A percentile compares a stretch with the other conserved stretches of the same genome.
phyloP scores from a whole-genome alignment of 306 rosid genomes.

The Nissolia schottii region DNA sequence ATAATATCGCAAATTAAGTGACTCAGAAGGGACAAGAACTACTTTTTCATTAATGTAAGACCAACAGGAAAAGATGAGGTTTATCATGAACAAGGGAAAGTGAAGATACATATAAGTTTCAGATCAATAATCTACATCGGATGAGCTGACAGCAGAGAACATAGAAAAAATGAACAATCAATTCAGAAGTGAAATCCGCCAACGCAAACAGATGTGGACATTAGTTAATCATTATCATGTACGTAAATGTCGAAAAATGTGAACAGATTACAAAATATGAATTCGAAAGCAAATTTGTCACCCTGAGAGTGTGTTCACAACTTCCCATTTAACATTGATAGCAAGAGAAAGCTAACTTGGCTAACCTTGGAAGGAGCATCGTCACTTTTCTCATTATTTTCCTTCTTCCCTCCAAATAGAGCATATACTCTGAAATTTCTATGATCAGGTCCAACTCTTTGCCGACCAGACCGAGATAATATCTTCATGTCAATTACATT shows the following conservation, averaged over 20 bases:
- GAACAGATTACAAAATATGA: not conserved
- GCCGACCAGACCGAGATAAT: constrained; percentile 22
- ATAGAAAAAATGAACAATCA: too few relatives aligned
- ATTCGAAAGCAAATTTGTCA: not conserved
- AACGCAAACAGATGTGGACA: too few relatives aligned
- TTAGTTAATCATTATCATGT: not conserved
- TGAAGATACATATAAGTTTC: too few relatives aligned
- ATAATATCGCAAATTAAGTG: too few relatives aligned
- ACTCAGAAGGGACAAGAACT: too few relatives aligned
- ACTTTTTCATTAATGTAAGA: too few relatives aligned
- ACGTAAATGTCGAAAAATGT: not conserved
- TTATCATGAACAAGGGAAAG: too few relatives aligned
- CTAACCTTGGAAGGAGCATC: constrained; percentile 70
- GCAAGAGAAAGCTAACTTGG: not conserved
- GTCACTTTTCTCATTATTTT: constrained; percentile 47
- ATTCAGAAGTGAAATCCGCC: too few relatives aligned
- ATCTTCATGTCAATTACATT: constrained; percentile 41
- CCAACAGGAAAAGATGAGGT: too few relatives aligned
- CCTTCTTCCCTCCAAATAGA: constrained; percentile 76
- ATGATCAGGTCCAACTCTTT: constrained; percentile 26
- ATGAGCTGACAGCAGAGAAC: too few relatives aligned
- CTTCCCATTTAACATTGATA: not conserved
- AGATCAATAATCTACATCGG: too few relatives aligned
- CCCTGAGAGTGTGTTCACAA: not conserved
- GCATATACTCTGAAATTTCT: constrained; percentile 45